A percentile compares a stretch with the other conserved stretches of the same genome.
Conservation (phyloP, 2,329 filamentous ascomycete genomes). For the Penicillium olsonii region DNA sequence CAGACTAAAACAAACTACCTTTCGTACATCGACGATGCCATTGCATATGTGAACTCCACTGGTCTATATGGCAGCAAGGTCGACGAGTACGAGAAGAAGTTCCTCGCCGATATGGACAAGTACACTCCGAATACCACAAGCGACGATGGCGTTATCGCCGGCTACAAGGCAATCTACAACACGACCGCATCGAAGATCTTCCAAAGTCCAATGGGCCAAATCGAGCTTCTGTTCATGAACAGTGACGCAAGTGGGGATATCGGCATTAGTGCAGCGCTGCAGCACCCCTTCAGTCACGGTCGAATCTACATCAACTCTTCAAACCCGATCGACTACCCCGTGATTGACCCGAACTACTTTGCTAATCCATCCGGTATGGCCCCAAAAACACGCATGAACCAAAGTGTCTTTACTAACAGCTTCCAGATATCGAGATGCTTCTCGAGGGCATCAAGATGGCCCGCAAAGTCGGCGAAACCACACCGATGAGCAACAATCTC, state of each 20-base stretch:
- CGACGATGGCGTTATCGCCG: conserved; percentile 24
- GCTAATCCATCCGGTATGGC: conserved; percentile 26
- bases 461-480: conserved; percentile 24
- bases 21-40: conserved; percentile 30
- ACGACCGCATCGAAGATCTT: conserved; percentile 27
- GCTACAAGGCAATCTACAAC: conserved; percentile 32
- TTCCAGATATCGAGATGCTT: conserved; percentile 26
- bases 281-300: conserved; percentile 33
- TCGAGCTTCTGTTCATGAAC: conserved; percentile 33
- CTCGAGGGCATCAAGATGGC: conserved; percentile 29
- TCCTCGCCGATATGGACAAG: conserved; percentile 17
- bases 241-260: conserved; percentile 29
- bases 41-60: conserved; percentile 30
- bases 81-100: conserved; percentile 13
- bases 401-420: conserved; percentile 12
- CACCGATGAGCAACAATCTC: conserved; percentile 22
- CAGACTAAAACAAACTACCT: conserved; percentile 28
- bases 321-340: conserved; percentile 29
- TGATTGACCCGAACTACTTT: conserved; percentile 33
- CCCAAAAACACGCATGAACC: too few species aligned
- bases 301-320: conserved; percentile 34
- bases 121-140: conserved; percentile 27
- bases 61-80: conserved; percentile 20
- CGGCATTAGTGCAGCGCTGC: conserved; percentile 30
- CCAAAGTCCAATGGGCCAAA: conserved; percentile 24